These are phyloP conservation scores for Agaricus blazei DNA, from an alignment of 768 basidiomycete species.

Conservation along the genomic window DNA sequence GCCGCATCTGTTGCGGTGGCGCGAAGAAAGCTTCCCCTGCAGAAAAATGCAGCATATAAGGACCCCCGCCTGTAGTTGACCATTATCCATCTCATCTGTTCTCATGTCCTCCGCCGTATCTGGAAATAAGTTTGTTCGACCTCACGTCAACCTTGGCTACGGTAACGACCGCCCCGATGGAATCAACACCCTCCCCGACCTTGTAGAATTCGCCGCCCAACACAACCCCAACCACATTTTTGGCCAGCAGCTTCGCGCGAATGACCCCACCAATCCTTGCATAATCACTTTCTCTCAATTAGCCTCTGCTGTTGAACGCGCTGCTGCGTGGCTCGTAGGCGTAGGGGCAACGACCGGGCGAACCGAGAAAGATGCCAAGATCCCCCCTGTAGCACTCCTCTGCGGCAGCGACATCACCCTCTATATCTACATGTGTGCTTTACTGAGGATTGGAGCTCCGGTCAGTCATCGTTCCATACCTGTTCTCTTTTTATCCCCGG, in stretches of 20 bases:
- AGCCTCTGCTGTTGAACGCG: constrained; percentile 24
- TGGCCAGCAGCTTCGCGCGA: constrained; percentile 25
- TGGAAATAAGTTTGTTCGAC: constrained; percentile 26
- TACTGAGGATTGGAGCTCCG: constrained; percentile 23
- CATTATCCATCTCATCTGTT: neutral
- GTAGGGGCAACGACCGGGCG: constrained; percentile 22
- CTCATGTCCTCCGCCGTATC: constrained; percentile 5
- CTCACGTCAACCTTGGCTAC: constrained; percentile 30
- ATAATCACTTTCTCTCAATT: constrained; percentile 31
- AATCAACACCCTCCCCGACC: constrained; percentile 29
- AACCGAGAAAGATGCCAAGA: constrained; percentile 15
- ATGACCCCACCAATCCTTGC: constrained; percentile 17
- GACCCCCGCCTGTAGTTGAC: neutral
- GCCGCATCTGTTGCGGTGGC: neutral
- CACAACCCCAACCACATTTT: constrained; percentile 31
- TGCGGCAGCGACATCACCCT: constrained; percentile 31
- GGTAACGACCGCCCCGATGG: constrained; percentile 20
- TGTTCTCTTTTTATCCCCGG: neutral
- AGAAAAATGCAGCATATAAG: neutral
- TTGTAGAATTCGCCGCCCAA: constrained; percentile 29
- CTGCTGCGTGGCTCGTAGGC: constrained; percentile 28
- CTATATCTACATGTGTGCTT: constrained; percentile 31
- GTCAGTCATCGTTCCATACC: constrained; percentile 17
- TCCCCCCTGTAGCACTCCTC: constrained; percentile 30
- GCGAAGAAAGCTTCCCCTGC: neutral